Conservation (phyloP, 805 yeast species). For the Lachancea thermotolerans region DNA sequence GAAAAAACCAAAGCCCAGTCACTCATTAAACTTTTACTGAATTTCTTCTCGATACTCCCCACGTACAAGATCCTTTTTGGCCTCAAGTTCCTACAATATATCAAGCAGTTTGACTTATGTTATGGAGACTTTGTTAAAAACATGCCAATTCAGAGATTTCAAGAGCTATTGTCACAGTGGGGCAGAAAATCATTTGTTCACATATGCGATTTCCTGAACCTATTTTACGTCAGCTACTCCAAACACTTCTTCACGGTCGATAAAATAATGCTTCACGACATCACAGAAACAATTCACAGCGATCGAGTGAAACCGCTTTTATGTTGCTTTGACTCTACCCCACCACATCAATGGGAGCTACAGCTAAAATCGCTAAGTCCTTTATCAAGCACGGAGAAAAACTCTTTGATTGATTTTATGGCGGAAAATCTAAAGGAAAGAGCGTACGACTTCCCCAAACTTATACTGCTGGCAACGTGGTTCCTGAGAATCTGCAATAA, state of each 20-base stretch:
- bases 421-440: not conserved
- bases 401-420: not conserved
- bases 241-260: constrained; percentile 9
- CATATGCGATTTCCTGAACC: constrained; percentile 4
- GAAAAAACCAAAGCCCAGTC: constrained; percentile 17
- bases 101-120: constrained; percentile 18
- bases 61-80: constrained; percentile 22
- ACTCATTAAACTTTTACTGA: constrained; percentile 22
- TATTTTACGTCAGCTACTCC: constrained; percentile 19
- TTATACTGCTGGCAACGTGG: not conserved
- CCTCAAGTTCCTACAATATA: constrained; percentile 27
- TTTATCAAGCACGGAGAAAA: not conserved
- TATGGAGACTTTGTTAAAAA: constrained; percentile 22
- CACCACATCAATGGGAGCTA: not conserved
- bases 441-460: not conserved
- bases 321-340: not conserved
- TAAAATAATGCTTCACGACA: constrained; percentile 18
- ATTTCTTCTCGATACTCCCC: constrained; percentile 19
- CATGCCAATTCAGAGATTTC: constrained; percentile 13
- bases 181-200: not conserved
- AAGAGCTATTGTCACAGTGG: constrained; percentile 12
- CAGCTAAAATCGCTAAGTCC: not conserved
- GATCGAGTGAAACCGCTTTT: not conserved
- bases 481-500: not conserved
- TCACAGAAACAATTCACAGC: not conserved